phyloP scores from a whole-genome alignment of 1,284 basidiomycete species.

The Ceratobasidium sp. region DNA sequence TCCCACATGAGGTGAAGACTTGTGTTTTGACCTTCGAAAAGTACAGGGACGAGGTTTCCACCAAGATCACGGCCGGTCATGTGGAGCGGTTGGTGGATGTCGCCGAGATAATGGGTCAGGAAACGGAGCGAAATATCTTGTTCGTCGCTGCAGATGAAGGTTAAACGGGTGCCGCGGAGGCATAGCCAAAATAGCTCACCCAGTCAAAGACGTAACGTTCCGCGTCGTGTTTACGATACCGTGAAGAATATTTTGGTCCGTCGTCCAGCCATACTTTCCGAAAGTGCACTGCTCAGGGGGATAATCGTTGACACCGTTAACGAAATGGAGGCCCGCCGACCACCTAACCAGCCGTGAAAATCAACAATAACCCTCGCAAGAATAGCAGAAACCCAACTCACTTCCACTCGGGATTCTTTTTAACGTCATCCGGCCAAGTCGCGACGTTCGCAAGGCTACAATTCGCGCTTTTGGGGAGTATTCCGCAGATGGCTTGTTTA shows the following conservation, averaged over 20 bases:
- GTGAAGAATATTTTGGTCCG: slow-evolving; percentile 79
- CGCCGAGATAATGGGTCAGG: slow-evolving; percentile 90
- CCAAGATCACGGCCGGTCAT: slow-evolving; percentile 87
- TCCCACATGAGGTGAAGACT: slow-evolving; percentile 90
- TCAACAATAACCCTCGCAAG: slow-evolving; percentile 20
- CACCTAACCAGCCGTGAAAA: slow-evolving; percentile 14
- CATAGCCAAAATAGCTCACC: slow-evolving; percentile 45
- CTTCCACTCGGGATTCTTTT: slow-evolving; percentile 64
- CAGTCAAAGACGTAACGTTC: slow-evolving; percentile 60
- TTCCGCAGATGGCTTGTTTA: slow-evolving; percentile 74
- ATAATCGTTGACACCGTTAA: slow-evolving; percentile 80
- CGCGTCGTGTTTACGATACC: slow-evolving; percentile 82
- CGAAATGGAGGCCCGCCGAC: slow-evolving; percentile 71
- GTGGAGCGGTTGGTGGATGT: slow-evolving; percentile 93
- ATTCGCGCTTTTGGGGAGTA: slow-evolving; percentile 69
- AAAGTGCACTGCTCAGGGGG: slow-evolving; percentile 83
- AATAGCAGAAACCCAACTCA: background rate
- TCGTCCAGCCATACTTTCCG: slow-evolving; percentile 83
- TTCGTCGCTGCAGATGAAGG: slow-evolving; percentile 45
- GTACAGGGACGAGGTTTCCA: slow-evolving; percentile 71
- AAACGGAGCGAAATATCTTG: slow-evolving; percentile 82
- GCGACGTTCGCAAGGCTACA: slow-evolving; percentile 87
- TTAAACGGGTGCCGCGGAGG: background rate
- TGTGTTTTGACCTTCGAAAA: slow-evolving; percentile 55
- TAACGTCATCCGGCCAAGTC: slow-evolving; percentile 86